Percentiles rank a stretch among this genome's conserved stretches.
Evolutionary conservation across 768 basidiomycete species (phyloP).

Genomic region (Cystobasidium ongulense): DNA sequence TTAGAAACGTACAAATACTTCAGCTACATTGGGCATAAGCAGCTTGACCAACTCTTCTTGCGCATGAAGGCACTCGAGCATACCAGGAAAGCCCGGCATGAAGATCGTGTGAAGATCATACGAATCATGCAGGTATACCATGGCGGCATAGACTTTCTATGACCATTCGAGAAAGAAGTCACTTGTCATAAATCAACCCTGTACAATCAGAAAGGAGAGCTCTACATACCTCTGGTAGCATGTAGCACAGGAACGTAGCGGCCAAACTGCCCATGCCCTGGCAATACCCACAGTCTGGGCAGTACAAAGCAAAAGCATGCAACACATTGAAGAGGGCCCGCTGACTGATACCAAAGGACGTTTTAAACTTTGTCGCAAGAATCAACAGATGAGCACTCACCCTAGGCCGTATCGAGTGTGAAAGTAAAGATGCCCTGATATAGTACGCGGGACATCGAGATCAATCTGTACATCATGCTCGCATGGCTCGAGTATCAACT

Average conservation of each 20-base stretch:
- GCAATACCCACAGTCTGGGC: slow-evolving; percentile 84
- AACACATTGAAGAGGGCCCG: slow-evolving; percentile 89
- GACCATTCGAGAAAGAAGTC: too few species aligned
- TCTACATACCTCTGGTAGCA: slow-evolving; percentile 61
- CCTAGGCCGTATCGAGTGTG: slow-evolving; percentile 91
- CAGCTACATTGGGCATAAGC: slow-evolving; percentile 82
- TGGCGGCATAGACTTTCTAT: slow-evolving; percentile 68
- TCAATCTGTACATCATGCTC: slow-evolving; percentile 94
- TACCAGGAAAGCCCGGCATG: slow-evolving; percentile 86
- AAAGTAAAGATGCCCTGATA: slow-evolving; percentile 88
- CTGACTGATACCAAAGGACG: slow-evolving; percentile 49
- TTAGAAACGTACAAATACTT: slow-evolving; percentile 57
- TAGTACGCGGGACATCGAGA: slow-evolving; percentile 91
- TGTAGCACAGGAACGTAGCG: slow-evolving; percentile 85
- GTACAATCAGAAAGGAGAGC: not conserved
- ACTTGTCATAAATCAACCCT: not conserved
- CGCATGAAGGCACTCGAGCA: slow-evolving; percentile 90
- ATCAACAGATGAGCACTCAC: not conserved
- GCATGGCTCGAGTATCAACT: slow-evolving; percentile 68
- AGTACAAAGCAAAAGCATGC: slow-evolving; percentile 86
- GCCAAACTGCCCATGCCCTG: slow-evolving; percentile 99
- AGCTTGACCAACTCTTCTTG: slow-evolving; percentile 80
- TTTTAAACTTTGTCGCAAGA: too few species aligned
- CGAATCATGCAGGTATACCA: slow-evolving; percentile 79
- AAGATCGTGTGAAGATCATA: slow-evolving; percentile 84